Base-by-base conservation (phyloP, 2,329 filamentous ascomycete genomes). In the Uncinocarpus reesii region DNA sequence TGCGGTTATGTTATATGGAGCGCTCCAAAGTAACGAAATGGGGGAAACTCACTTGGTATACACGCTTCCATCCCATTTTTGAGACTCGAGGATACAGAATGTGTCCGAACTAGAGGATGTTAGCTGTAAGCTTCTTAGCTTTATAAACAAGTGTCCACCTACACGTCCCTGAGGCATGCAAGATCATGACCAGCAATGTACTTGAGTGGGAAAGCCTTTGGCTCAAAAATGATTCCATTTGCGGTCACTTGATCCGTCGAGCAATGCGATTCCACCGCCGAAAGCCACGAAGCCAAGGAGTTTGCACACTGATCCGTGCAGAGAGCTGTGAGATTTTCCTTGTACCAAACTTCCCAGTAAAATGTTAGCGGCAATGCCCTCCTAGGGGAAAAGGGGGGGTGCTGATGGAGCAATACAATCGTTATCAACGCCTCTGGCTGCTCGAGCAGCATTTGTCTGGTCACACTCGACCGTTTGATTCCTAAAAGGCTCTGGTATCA, bases 391-490 rank as follows among this genome's bases (percentile, higher is more conserved):
- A n/a, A 2, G 28, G 37, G n/a, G 5, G 28, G 37, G n/a, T 23
- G 13, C 4, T 26, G 18, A 13, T 18, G 24, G 26, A 24, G 24
- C 18, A 21, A 45, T 53, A 55, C 53, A 51, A 21, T 54, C 53
- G 43, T 42, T 45, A 26, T 54, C 50, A 20, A 50, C 42, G 16
- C 48, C 50, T 20, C 45, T 48, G 4, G 52, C 48, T 23, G 52
- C 53, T 28, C 53, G 51, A 24, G 40, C 52, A 42, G 52, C 43
- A 48, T 48, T 52, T 11, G 46, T 24, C 31, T 51, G 43, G 24
- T 55, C 53, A 45, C 53, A 55, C 11, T 51, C 45, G 10, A 55
- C 37, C 7, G 53, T 54, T 29, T 52, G 48, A 15, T 55, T 55
- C 42, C 53, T 55, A 26, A 13, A 28, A 15, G 13, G 20, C 4